phyloP scores from a whole-genome alignment of 768 basidiomycete species.

The Nevesoporus exiguus region DNA sequence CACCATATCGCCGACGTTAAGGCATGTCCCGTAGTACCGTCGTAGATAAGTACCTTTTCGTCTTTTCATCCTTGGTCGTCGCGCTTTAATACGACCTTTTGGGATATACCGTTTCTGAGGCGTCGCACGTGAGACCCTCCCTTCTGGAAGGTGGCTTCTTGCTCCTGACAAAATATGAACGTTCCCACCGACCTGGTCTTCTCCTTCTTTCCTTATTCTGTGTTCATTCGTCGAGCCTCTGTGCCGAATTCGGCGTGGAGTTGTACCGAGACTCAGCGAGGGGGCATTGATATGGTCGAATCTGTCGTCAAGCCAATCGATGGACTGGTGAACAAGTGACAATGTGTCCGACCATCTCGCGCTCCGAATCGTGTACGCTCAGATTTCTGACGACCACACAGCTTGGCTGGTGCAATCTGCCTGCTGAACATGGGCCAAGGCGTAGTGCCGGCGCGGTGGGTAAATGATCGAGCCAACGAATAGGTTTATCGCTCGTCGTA shows the following conservation, averaged over 20 bases:
- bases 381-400: background rate
- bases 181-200: too few species aligned
- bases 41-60: constrained; percentile 18
- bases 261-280: background rate
- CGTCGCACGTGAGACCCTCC: background rate
- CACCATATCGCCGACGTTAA: background rate
- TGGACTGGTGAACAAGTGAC: background rate
- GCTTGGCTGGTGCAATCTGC: background rate
- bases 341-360: constrained; percentile 1
- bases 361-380: background rate
- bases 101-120: background rate
- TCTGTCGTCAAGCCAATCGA: background rate
- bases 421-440: background rate
- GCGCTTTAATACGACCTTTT: background rate
- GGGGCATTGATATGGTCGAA: background rate
- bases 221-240: background rate
- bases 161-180: too few species aligned
- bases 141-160: background rate
- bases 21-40: background rate
- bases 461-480: too few species aligned
- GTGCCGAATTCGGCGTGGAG: background rate
- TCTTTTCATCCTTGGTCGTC: background rate
- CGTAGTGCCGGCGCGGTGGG: too few species aligned
- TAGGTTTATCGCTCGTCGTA: background rate
- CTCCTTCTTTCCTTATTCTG: background rate